These are phyloP conservation scores for Williopsis jadinii DNA, from an alignment of 1,139 yeast species.

Conservation along the genomic window DNA sequence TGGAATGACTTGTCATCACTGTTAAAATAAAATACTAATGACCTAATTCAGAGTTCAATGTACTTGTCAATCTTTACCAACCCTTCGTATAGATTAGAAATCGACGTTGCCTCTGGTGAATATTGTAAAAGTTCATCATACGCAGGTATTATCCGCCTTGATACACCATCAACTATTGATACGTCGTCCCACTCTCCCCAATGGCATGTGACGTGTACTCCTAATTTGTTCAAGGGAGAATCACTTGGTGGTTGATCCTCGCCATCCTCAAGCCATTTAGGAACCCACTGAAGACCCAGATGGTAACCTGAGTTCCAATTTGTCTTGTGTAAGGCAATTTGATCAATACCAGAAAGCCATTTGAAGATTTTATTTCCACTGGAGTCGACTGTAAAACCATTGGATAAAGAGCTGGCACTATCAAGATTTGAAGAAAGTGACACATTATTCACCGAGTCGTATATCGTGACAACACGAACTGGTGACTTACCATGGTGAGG, in stretches of 20 bases:
- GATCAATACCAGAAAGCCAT: conserved; percentile 53
- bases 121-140: conserved; percentile 59
- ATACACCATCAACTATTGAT: conserved; percentile 29
- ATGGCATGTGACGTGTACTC: conserved; percentile 53
- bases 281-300: conserved; percentile 73
- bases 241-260: conserved; percentile 31
- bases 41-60: conserved; percentile 10
- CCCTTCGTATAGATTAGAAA: conserved; percentile 63
- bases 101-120: conserved; percentile 55
- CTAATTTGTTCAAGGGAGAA: conserved; percentile 30
- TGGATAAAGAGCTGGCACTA: conserved; percentile 28
- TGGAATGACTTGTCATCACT: conserved; percentile 16
- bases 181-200: conserved; percentile 66
- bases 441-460: conserved; percentile 27
- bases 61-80: conserved; percentile 41
- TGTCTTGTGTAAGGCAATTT: conserved; percentile 55
- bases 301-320: conserved; percentile 52
- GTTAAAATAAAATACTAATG: not conserved
- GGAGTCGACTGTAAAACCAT: conserved; percentile 44
- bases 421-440: conserved; percentile 3
- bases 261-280: conserved; percentile 43
- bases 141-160: conserved; percentile 51
- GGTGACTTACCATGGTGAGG: conserved; percentile 40
- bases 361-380: conserved; percentile 47
- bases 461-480: conserved; percentile 52